These are phyloP conservation scores for Croton setiger DNA, from an alignment of 441 rosid genomes.

Conservation along the genomic window DNA sequence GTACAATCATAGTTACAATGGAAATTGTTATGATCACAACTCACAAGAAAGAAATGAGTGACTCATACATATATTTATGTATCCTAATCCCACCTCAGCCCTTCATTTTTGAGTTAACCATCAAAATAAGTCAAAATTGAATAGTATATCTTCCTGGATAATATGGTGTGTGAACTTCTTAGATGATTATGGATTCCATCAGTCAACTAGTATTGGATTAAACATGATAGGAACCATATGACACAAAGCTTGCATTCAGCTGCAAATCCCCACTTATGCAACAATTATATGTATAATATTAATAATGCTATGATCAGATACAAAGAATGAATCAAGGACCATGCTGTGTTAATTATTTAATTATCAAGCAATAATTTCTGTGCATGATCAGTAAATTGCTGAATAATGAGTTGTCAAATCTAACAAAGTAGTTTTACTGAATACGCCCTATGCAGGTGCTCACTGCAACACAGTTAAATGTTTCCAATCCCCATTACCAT, in stretches of 20 bases:
- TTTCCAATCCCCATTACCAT: no score
- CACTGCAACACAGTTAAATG: background rate
- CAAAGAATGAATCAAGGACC: background rate
- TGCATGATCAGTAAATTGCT: background rate
- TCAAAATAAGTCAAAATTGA: background rate
- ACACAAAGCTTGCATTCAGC: background rate
- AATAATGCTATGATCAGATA: background rate
- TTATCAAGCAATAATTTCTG: background rate
- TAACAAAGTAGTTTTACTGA: background rate
- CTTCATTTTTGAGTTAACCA: background rate
- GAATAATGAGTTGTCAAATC: background rate
- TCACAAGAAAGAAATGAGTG: background rate
- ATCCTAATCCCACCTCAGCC: conserved; percentile 3
- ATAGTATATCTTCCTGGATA: background rate
- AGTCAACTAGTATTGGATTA: background rate
- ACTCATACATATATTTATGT: background rate
- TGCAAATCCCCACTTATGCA: background rate
- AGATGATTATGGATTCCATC: background rate
- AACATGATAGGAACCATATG: background rate
- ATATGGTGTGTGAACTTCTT: background rate
- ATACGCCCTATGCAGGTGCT: background rate
- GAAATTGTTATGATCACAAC: background rate
- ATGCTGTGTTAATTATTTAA: background rate
- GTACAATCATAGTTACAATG: background rate
- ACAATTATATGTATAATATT: background rate